These are phyloP conservation scores for Entamoeba dispar DNA, from an alignment of 208 protist species.

Conservation along the genomic window DNA sequence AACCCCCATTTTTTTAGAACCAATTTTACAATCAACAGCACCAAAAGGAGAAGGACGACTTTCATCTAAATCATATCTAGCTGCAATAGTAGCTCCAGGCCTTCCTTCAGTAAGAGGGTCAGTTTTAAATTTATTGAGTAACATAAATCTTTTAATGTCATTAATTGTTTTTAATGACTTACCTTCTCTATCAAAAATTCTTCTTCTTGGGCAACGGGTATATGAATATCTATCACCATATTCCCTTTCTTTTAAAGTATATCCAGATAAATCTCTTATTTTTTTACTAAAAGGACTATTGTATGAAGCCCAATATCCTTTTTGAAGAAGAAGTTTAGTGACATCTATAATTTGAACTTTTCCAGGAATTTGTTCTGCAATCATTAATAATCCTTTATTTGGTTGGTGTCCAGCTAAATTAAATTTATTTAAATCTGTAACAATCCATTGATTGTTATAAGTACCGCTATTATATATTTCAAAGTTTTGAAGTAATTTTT, in stretches of 20 bases:
- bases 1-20: neutral
- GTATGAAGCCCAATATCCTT: constrained; percentile 50
- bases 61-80: constrained; percentile 33
- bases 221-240: constrained; percentile 41
- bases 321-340: constrained; percentile 29
- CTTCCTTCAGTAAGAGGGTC: constrained; percentile 40
- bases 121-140: constrained; percentile 45
- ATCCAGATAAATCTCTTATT: constrained; percentile 49
- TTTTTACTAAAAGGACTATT: constrained; percentile 52
- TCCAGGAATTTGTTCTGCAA: constrained; percentile 51
- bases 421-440: constrained; percentile 47
- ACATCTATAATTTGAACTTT: constrained; percentile 36
- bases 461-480: constrained; percentile 51
- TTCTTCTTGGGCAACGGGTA: constrained; percentile 31
- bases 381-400: constrained; percentile 30
- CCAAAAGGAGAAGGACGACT: constrained; percentile 26
- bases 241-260: neutral
- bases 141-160: constrained; percentile 4
- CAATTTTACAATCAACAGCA: constrained; percentile 35
- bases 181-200: constrained; percentile 41
- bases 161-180: constrained; percentile 9
- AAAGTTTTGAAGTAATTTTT: constrained; percentile 48
- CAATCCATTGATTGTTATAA: constrained; percentile 62
- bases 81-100: constrained; percentile 19
- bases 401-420: constrained; percentile 5